Base-by-base conservation (phyloP, 441 rosid genomes). In the Brassica balearica region DNA sequence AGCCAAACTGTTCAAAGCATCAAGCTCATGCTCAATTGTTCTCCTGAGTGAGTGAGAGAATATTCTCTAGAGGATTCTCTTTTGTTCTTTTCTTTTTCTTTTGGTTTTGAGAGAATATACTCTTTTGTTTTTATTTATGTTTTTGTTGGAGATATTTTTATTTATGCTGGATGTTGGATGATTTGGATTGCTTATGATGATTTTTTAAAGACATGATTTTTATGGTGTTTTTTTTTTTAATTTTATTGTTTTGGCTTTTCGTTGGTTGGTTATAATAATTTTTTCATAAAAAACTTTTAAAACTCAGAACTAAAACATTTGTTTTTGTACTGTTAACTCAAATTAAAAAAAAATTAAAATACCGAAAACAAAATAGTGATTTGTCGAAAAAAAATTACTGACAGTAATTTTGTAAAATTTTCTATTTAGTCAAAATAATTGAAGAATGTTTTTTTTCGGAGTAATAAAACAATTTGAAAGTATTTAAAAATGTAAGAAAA, bases 1-100 rank as follows among this genome's bases (percentile, higher is more conserved):
- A 88, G 88, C 84, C 62, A 84, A 1, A 90, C 89, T 11, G 82
- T 87, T 68, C 88, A 85, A 65, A 85, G 56, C 51, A 83, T 90
- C 19, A 93, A 83, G 82, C 64, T 11, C 64, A 82, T 86, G 48
- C 66, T 91, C 48, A 77, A 79, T 69, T 85, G 89, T 80, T 69
- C 82, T 14, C 8, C 11, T 78, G 77, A 78, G 15, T 68, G 86
- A 86, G 12, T 68, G 86, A 86, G 12, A 86, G 80, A 69, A 74
- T 74, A 74, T 79, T 32, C 71, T 55, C 6, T 63, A 41, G 77
- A 48, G 23, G 56, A 78, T 78, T 69, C 82, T 27, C 8, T 55
- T 7, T 46, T 46, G 6, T 46, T 46, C 5, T 9, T 27, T 2
- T 9, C 2, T 46, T 34, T n/a, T 46, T n/a, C 6, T 46, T 46